These are phyloP conservation scores for Rhynchosporium graminicola DNA, from an alignment of 2,329 filamentous ascomycete species.

Conservation along the genomic window DNA sequence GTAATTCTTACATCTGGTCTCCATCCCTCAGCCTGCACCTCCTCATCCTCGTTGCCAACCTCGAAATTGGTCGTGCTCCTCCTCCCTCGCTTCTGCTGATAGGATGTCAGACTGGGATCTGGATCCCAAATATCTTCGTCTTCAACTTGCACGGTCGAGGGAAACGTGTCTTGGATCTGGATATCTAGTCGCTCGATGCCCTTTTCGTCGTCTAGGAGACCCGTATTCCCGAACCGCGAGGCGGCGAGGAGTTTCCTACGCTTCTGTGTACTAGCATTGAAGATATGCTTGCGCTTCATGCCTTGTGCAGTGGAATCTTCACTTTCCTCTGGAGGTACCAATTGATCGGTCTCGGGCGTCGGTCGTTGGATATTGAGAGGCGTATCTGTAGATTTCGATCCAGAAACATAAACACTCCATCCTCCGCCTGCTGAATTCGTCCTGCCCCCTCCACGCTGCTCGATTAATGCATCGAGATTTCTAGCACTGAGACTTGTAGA, in stretches of 20 bases:
- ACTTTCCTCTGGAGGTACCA: conserved; percentile 45
- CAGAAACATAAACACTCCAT: conserved; percentile 76
- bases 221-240: conserved; percentile 69
- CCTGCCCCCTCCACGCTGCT: conserved; percentile 67
- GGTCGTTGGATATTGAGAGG: conserved; percentile 52
- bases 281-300: conserved; percentile 36
- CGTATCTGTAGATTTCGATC: conserved; percentile 43
- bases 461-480: conserved; percentile 69
- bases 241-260: conserved; percentile 61
- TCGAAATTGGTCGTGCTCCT: conserved; percentile 34
- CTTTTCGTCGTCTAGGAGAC: conserved; percentile 55
- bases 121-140: conserved; percentile 29
- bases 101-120: conserved; percentile 26
- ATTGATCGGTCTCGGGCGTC: conserved; percentile 39
- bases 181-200: conserved; percentile 65
- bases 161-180: conserved; percentile 59
- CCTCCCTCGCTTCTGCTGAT: conserved; percentile 33
- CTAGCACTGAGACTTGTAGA: conserved; percentile 69
- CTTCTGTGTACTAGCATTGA: conserved; percentile 50
- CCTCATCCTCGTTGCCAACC: conserved; percentile 36
- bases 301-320: conserved; percentile 26
- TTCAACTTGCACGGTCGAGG: conserved; percentile 32
- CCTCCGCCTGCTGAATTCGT: conserved; percentile 73
- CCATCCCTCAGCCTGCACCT: conserved; percentile 46
- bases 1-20: conserved; percentile 63